Evolutionary conservation across 225 moss, liverwort and hornwort genomes (phyloP).

Genomic region (Polytrichum commune): DNA sequence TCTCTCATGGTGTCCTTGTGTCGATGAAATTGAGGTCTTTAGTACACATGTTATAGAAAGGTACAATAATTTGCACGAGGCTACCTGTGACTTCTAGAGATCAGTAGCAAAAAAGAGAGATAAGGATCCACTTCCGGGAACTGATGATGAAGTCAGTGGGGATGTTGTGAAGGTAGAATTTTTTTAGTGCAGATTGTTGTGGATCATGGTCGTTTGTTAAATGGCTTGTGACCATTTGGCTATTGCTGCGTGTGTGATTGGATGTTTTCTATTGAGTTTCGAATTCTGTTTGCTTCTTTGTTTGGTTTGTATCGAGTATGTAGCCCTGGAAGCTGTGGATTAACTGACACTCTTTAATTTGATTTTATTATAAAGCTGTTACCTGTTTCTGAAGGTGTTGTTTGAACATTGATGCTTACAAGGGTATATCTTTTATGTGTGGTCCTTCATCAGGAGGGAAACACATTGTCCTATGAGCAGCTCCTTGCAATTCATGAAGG

Average conservation of each 20-base stretch:
- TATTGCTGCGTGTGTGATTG: no score
- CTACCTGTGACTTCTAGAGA: no score
- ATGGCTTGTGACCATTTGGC: no score
- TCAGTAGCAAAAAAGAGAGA: no score
- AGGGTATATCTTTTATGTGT: no score
- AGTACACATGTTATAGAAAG: neutral
- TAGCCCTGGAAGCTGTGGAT: no score
- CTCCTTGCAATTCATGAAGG: slow-evolving; percentile 62
- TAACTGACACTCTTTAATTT: no score
- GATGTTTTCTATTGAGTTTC: no score
- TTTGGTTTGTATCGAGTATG: no score
- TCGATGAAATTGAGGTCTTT: neutral
- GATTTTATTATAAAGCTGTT: neutral
- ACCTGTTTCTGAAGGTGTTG: neutral
- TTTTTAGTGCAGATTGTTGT: neutral
- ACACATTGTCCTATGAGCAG: slow-evolving; percentile 42
- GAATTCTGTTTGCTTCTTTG: neutral
- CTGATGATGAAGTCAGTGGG: neutral
- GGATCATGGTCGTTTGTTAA: neutral
- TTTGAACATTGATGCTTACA: no score
- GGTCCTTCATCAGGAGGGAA: slow-evolving; percentile 24
- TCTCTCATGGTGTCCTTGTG: no score
- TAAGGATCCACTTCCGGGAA: neutral
- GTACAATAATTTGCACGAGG: neutral
- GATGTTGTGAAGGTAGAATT: neutral